Conservation (phyloP, 371 early-diverging fungal genomes). For the Circinella umbellata region DNA sequence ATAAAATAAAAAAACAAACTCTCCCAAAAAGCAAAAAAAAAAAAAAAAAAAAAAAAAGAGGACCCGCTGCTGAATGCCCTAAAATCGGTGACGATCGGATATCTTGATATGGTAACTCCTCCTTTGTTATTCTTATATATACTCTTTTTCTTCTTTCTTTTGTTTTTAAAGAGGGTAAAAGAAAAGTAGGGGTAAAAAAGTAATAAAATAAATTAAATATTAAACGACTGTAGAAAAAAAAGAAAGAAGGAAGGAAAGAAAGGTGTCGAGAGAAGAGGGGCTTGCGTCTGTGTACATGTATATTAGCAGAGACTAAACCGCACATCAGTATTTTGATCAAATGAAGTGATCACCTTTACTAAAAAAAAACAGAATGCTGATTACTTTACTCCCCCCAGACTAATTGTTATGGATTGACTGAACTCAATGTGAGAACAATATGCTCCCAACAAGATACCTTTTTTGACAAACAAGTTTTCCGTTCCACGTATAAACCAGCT, state of each 20-base stretch:
- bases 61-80: neutral
- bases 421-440: no score
- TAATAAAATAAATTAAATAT: neutral
- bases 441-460: neutral
- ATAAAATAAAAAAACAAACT: constrained; percentile 24
- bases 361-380: no score
- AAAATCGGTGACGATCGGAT: constrained; percentile 7
- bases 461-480: constrained; percentile 11
- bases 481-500: constrained; percentile 15
- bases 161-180: neutral
- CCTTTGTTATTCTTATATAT: neutral
- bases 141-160: neutral
- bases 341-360: no score
- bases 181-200: neutral
- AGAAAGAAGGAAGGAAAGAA: neutral
- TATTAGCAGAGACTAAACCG: no score
- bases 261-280: neutral
- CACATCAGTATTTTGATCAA: no score
- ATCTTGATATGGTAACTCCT: constrained; percentile 7
- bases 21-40: constrained; percentile 19
- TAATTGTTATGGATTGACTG: no score
- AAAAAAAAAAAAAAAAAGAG: constrained; percentile 5
- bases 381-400: no score
- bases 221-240: neutral
- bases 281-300: no score